Evolutionary conservation across 2,329 filamentous ascomycete species (phyloP), one percentile per base, ranked within the genome.

Genomic region (Fragosphaeria purpurea): DNA sequence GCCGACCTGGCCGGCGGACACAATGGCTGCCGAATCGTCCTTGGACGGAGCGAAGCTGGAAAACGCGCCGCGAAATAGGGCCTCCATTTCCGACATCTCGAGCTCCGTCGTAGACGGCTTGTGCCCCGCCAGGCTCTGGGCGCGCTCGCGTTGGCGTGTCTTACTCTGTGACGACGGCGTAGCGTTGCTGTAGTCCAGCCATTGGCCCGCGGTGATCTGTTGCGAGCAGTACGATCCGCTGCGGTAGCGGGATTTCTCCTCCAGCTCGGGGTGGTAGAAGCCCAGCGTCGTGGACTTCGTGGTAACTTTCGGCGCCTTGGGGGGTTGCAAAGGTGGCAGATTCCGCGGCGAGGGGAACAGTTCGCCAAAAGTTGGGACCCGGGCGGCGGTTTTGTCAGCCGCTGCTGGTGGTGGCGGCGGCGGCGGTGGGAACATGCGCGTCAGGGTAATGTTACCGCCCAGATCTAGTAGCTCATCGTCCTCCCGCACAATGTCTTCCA

Each of bases 1-100:
- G 48, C 81, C 80, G 53, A 86, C 79, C 46, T 80, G 74, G 37
- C 79, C 79, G 2, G 82, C 80, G 0, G 86, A 79, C 4, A 88
- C 72, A 51, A 89, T 72, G 6, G 86, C 83, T 10, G 76, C 79
- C 4, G 84, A 76, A 61, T 90, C 82, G 63, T 91, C 86, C 58
- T 79, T 83, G 47, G 77, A 81, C 0, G 86, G 86, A 6, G 86
- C 86, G 63, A 90, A 91, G 60, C 83, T 86, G 0, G 85, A 88
- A 63, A 89, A 91, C 1, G 83, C 86, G 50, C 83, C 80, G 34
- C 85, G 77, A 61, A 90, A 91, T 8, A 90, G 69, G 0, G 82
- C 76, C 57, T 90, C 86, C 66, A 88, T 79, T 62, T 85, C 84
- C 4, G 79, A 77, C 58, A 79, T 71, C 60, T 85, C 74, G 1